Percentiles rank a stretch among this genome's conserved stretches.
phyloP scores from a whole-genome alignment of 352 stramenopile genomes.

The Saprolegnia diclina region DNA sequence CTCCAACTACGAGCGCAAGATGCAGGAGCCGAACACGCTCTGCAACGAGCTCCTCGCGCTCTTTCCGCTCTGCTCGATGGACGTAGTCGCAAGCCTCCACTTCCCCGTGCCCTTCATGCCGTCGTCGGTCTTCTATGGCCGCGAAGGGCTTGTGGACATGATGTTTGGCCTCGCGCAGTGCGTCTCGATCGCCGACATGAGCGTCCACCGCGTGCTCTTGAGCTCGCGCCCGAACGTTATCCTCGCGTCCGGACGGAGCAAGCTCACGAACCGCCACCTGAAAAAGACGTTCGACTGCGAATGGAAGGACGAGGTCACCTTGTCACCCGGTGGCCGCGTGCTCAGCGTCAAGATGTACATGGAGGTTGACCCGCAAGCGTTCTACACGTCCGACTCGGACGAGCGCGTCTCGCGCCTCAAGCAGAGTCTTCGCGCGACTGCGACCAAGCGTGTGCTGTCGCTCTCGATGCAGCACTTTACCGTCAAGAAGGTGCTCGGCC shows the following conservation, averaged over 20 bases:
- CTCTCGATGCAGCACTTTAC: conserved; percentile 92
- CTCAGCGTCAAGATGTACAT: conserved; percentile 80
- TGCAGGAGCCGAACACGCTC: conserved; percentile 8
- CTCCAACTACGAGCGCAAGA: conserved; percentile 23
- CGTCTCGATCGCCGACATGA: conserved; percentile 66
- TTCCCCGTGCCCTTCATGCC: conserved; percentile 78
- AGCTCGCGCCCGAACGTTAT: conserved; percentile 80
- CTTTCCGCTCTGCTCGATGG: conserved; percentile 75
- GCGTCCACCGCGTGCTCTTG: conserved; percentile 61
- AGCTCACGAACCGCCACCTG: conserved; percentile 75
- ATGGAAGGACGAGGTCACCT: conserved; percentile 71
- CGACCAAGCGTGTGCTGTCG: conserved; percentile 76
- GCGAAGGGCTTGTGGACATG: conserved; percentile 75
- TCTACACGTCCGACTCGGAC: conserved; percentile 70
- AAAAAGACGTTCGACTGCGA: conserved; percentile 76
- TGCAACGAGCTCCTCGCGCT: conserved; percentile 47
- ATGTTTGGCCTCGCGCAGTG: conserved; percentile 66
- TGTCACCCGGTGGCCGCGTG: conserved; percentile 70
- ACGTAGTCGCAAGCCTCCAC: conserved; percentile 67
- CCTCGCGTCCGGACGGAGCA: conserved; percentile 61
- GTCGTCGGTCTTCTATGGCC: conserved; percentile 68
- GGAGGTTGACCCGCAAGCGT: conserved; percentile 71
- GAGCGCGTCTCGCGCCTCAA: conserved; percentile 61
- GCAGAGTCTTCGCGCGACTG: conserved; percentile 57
- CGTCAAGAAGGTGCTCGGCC: conserved; percentile 91